A percentile compares a stretch with the other conserved stretches of the same genome.
Conservation (phyloP, 2,329 filamentous ascomycete species). For the Sporothrix curviconia region DNA sequence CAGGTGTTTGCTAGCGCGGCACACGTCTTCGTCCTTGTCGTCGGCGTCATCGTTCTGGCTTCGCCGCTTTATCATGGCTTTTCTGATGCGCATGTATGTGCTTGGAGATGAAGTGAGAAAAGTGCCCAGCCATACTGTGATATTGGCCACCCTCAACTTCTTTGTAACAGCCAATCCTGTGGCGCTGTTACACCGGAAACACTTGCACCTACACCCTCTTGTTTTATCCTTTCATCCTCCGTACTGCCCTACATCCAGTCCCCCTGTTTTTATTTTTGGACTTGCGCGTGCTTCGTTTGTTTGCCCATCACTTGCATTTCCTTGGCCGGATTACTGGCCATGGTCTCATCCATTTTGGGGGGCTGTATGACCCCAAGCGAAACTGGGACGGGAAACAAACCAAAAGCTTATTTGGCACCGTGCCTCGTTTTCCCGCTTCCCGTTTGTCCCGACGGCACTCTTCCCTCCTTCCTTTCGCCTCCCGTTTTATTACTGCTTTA, state of each 20-base stretch:
- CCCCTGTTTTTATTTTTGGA: slow-evolving; percentile 4
- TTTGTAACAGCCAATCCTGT: background rate
- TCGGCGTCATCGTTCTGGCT: background rate
- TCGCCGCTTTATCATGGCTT: background rate
- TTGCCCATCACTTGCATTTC: background rate
- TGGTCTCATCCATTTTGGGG: background rate
- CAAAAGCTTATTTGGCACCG: slow-evolving; percentile 2
- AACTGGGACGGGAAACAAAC: background rate
- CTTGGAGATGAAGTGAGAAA: too few species aligned
- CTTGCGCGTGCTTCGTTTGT: background rate
- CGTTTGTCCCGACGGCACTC: background rate
- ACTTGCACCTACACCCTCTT: background rate
- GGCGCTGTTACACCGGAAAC: slow-evolving; percentile 7
- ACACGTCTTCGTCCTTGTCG: background rate
- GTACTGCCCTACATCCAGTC: background rate
- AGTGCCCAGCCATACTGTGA: background rate
- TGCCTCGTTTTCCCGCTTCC: background rate
- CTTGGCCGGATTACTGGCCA: background rate
- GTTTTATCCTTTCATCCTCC: background rate
- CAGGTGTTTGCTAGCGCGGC: background rate
- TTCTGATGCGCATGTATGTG: too few species aligned
- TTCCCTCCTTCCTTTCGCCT: slow-evolving; percentile 4
- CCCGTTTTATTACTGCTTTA: background rate
- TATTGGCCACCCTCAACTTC: background rate
- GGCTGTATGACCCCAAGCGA: background rate